Evolutionary conservation across 352 stramenopile genomes (phyloP).

Genomic region (Phytophthora quininea): DNA sequence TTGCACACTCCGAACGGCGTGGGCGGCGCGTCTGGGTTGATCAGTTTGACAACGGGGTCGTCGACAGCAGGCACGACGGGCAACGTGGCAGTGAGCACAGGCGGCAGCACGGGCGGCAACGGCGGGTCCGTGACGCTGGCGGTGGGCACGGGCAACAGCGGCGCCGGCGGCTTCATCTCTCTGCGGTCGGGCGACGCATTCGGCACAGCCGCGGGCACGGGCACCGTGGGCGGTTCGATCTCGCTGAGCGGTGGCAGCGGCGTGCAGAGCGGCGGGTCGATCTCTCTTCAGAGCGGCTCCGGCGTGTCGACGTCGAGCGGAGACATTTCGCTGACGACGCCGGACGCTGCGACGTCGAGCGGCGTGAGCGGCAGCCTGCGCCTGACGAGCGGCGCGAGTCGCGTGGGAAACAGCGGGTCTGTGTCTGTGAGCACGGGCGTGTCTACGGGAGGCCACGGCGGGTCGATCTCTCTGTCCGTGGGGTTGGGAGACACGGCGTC

Average conservation of each 20-base stretch:
- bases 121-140: conserved; percentile 17
- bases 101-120: conserved; percentile 22
- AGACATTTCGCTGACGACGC: conserved; percentile 15
- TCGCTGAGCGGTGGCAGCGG: conserved; percentile 21
- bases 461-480: neutral
- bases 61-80: conserved; percentile 12
- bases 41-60: conserved; percentile 26
- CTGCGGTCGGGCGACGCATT: conserved; percentile 6
- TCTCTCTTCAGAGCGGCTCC: conserved; percentile 25
- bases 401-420: neutral
- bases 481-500: neutral
- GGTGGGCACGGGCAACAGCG: conserved; percentile 5
- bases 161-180: conserved; percentile 28
- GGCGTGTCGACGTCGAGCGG: conserved; percentile 23
- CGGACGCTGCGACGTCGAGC: neutral
- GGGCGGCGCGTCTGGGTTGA: neutral
- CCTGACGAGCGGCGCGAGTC: neutral
- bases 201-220: neutral
- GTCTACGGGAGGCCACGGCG: neutral
- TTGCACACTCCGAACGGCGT: neutral
- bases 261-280: conserved; percentile 24
- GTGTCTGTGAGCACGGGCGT: conserved; percentile 7
- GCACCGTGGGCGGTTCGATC: conserved; percentile 21
- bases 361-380: neutral
- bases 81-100: conserved; percentile 17